Evolutionary conservation across 2,329 filamentous ascomycete species (phyloP).

Genomic region (Karstenula rhodostoma): DNA sequence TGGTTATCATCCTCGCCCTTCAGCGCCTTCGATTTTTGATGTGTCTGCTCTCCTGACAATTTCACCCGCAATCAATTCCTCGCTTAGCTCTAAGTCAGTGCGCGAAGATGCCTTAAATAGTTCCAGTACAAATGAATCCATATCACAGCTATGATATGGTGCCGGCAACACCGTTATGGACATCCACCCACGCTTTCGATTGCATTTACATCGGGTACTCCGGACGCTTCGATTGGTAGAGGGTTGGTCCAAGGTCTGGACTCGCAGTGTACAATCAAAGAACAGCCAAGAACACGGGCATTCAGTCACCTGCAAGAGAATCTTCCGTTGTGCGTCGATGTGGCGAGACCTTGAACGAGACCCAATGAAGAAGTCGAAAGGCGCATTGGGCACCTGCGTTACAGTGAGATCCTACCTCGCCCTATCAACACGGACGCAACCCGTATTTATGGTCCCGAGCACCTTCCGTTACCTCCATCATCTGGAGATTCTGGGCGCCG

Average conservation of each 20-base stretch:
- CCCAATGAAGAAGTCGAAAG: background rate
- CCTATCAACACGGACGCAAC: background rate
- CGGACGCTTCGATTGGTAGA: background rate
- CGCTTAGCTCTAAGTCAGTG: slow-evolving; percentile 20
- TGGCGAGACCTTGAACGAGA: background rate
- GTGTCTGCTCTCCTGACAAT: slow-evolving; percentile 13
- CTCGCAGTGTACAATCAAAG: background rate
- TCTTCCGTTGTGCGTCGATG: slow-evolving; percentile 2
- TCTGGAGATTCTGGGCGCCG: slow-evolving; percentile 19
- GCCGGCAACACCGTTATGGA: slow-evolving; percentile 16
- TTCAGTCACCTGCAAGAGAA: slow-evolving; percentile 4
- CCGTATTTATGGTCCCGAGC: background rate
- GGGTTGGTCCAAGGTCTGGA: slow-evolving; percentile 4
- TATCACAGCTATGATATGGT: slow-evolving; percentile 15
- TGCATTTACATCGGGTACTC: background rate
- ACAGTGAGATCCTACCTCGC: background rate
- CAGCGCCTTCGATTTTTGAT: slow-evolving; percentile 16
- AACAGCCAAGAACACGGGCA: background rate
- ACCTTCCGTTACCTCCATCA: slow-evolving; percentile 1
- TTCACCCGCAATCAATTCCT: slow-evolving; percentile 12
- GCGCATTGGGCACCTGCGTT: background rate
- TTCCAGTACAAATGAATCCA: slow-evolving; percentile 22
- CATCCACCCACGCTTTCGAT: background rate
- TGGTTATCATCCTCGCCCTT: slow-evolving; percentile 14
- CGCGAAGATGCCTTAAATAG: slow-evolving; percentile 28